Percentiles rank a stretch among this genome's conserved stretches.
Evolutionary conservation across 495 filamentous ascomycete species (phyloP).

Genomic region (Hypoxylon subgilvum): DNA sequence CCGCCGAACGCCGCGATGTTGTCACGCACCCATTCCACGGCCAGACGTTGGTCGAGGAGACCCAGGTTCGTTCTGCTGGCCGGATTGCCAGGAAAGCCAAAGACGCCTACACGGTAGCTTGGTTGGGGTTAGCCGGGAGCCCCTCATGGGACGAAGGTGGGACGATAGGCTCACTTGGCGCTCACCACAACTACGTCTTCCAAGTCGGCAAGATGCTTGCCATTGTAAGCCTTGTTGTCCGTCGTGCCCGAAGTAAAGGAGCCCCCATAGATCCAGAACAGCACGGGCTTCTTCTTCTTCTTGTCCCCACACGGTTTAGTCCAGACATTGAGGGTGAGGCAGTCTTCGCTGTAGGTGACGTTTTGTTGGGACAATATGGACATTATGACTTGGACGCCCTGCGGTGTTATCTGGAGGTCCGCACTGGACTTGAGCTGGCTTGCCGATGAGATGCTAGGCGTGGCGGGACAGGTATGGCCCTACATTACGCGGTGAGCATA

Average conservation of each 20-base stretch:
- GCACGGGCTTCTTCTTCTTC: constrained; percentile 38
- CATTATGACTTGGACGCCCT: neutral
- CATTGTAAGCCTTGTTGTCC: constrained; percentile 44
- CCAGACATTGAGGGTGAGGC: constrained; percentile 64
- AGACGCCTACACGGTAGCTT: constrained; percentile 70
- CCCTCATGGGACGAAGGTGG: neutral
- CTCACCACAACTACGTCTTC: constrained; percentile 64
- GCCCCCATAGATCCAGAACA: constrained; percentile 52
- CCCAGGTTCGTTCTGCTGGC: constrained; percentile 52
- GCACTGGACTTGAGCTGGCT: constrained; percentile 3
- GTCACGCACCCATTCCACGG: constrained; percentile 57
- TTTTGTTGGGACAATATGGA: neutral
- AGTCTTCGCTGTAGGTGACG: constrained; percentile 54
- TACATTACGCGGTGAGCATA: neutral
- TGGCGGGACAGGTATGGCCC: constrained; percentile 18
- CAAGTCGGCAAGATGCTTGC: constrained; percentile 49
- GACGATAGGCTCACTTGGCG: constrained; percentile 55
- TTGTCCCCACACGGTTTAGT: constrained; percentile 21
- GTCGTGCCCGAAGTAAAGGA: constrained; percentile 44
- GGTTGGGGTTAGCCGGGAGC: neutral
- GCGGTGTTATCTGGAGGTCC: constrained; percentile 1
- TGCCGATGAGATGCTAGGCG: constrained; percentile 30
- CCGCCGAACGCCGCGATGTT: constrained; percentile 66
- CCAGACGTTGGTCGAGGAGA: constrained; percentile 61
- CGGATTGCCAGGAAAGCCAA: constrained; percentile 59